A percentile compares a stretch with the other conserved stretches of the same genome.
These are phyloP conservation scores for Nitzschia palea DNA, from an alignment of 108 stramenopile genomes.

Conservation along the genomic window DNA sequence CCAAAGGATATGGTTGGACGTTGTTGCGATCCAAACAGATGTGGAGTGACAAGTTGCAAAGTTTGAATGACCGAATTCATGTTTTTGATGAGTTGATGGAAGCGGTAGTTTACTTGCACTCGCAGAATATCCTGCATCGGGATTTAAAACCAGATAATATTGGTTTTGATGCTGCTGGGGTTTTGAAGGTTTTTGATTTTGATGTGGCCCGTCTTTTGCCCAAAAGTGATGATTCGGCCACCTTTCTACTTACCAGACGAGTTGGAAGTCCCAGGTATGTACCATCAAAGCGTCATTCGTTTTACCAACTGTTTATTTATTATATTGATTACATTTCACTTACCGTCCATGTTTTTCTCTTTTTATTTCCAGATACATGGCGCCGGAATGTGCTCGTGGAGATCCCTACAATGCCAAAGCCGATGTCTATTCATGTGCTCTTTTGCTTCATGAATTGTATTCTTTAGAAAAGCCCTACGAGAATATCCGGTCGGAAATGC, in stretches of 20 bases:
- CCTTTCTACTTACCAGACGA: slow-evolving; percentile 37
- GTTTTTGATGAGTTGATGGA: slow-evolving; percentile 25
- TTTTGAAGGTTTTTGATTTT: slow-evolving; percentile 50
- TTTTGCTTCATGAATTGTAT: slow-evolving; percentile 49
- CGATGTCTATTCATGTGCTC: slow-evolving; percentile 57
- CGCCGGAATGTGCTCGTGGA: slow-evolving; percentile 67
- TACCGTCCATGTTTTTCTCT: slow-evolving; percentile 31
- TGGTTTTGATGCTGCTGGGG: slow-evolving; percentile 50
- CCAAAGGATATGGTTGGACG: not conserved
- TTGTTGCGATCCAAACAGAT: not conserved
- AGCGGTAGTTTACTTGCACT: slow-evolving; percentile 49
- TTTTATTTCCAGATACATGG: slow-evolving; percentile 49
- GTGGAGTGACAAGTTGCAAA: not conserved
- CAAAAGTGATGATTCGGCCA: not conserved
- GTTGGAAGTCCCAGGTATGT: slow-evolving; percentile 53
- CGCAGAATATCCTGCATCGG: slow-evolving; percentile 39
- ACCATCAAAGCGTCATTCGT: slow-evolving; percentile 24
- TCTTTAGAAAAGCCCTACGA: slow-evolving; percentile 20
- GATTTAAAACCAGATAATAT: slow-evolving; percentile 74
- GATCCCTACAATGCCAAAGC: slow-evolving; percentile 64
- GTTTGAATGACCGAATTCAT: slow-evolving; percentile 15
- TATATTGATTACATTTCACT: not conserved
- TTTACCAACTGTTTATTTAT: not conserved
- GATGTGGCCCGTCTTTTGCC: slow-evolving; percentile 34
- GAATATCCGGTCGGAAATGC: slow-evolving; percentile 20